These are phyloP conservation scores for Aschersonia sp. DNA, from an alignment of 2,329 filamentous ascomycete species.

Conservation along the genomic window DNA sequence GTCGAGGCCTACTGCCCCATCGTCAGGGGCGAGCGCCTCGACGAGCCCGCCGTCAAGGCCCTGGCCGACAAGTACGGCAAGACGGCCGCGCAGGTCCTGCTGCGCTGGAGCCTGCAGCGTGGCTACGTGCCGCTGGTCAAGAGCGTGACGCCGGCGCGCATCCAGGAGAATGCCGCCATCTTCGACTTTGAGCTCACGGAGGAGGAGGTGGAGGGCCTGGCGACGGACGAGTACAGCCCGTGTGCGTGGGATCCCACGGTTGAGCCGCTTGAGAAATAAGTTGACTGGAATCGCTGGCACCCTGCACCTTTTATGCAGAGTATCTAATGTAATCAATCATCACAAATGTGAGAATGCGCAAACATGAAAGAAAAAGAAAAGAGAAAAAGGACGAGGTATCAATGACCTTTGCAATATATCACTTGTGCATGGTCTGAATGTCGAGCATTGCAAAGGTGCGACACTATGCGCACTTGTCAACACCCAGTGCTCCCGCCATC, in stretches of 20 bases:
- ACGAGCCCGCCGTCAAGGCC: conserved; percentile 48
- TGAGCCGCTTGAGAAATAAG: conserved; percentile 26
- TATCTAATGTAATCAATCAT: neutral
- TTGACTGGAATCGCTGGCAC: too few relatives aligned
- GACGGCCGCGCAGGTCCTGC: conserved; percentile 59
- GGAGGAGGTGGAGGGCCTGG: conserved; percentile 35
- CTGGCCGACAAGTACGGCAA: conserved; percentile 60
- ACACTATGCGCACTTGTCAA: too few relatives aligned
- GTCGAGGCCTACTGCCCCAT: conserved; percentile 50
- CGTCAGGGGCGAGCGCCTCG: conserved; percentile 53
- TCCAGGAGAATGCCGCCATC: conserved; percentile 44
- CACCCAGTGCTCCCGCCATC: too few relatives aligned
- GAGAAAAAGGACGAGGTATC: too few relatives aligned
- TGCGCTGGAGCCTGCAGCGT: conserved; percentile 74
- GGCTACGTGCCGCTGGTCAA: conserved; percentile 60
- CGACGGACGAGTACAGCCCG: conserved; percentile 36
- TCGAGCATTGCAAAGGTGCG: too few relatives aligned
- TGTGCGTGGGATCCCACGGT: conserved; percentile 42
- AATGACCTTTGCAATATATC: too few relatives aligned
- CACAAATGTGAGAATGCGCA: neutral
- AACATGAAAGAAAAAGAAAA: too few relatives aligned
- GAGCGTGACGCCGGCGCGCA: conserved; percentile 53
- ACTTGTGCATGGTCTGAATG: too few relatives aligned
- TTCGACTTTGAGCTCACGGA: conserved; percentile 40
- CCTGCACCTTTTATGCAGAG: neutral